Conservation (phyloP, 345 rosid genomes). For the Pugionium dolabratum region DNA sequence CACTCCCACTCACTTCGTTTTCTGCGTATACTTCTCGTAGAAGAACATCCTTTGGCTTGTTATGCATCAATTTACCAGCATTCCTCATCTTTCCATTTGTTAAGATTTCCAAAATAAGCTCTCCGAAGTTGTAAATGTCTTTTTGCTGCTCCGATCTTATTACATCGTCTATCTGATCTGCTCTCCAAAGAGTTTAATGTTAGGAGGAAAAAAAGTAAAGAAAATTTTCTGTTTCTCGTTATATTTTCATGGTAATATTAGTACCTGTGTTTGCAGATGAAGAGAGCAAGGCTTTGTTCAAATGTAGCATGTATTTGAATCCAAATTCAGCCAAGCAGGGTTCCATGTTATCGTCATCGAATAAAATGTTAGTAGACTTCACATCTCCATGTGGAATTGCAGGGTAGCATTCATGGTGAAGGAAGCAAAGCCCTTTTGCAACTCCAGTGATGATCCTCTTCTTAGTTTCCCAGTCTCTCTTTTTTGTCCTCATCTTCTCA, state of each 20-base stretch:
- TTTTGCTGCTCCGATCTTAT: constrained; percentile 50
- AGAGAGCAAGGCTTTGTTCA: constrained; percentile 47
- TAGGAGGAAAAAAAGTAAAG: background rate
- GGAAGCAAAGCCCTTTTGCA: constrained; percentile 80
- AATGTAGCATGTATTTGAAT: constrained; percentile 50
- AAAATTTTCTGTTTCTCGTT: background rate
- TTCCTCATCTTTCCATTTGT: constrained; percentile 60
- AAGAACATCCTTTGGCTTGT: constrained; percentile 62
- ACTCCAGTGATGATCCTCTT: constrained; percentile 64
- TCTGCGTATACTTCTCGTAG: constrained; percentile 55
- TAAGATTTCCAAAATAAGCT: constrained; percentile 68
- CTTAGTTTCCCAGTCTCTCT: constrained; percentile 65
- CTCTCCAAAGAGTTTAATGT: constrained; percentile 28
- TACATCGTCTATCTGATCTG: constrained; percentile 47
- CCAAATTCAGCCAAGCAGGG: constrained; percentile 76
- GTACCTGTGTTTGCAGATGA: constrained; percentile 38
- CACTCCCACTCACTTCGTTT: constrained; percentile 46
- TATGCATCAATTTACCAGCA: constrained; percentile 48
- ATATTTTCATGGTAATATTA: background rate
- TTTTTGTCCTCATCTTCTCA: constrained; percentile 55
- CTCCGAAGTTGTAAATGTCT: constrained; percentile 75
- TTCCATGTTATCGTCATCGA: constrained; percentile 67
- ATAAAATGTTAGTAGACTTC: constrained; percentile 59
- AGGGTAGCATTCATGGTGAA: constrained; percentile 90
- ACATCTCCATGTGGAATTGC: constrained; percentile 88